Evolutionary conservation across 768 basidiomycete genomes (phyloP), one percentile per base, ranked within the genome.

Genomic region (Kwoniella sp.): DNA sequence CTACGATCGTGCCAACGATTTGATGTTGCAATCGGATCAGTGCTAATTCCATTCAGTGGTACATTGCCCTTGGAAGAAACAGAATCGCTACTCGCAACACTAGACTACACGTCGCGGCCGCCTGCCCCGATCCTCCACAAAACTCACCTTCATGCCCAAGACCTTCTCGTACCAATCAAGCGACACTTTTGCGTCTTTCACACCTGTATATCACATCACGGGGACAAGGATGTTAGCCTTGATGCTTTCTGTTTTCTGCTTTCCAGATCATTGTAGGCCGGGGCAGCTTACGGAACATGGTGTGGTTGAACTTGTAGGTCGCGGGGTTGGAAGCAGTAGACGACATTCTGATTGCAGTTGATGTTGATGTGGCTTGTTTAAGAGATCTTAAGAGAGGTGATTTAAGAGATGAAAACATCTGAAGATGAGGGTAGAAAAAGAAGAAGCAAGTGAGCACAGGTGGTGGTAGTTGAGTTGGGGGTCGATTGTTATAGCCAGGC

Each of bases 181-280:
- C 19, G 91, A 93, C 49, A 81, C 83, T 69, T 91, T 87, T 8
- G 92, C 88, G 77, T 95, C 91, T 83, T 88, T n/a, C n/a, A n/a
- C n/a, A n/a, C n/a, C n/a, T n/a, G n/a, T n/a, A n/a, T n/a, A n/a
- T n/a, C n/a, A n/a, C n/a, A n/a, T n/a, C n/a, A n/a, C n/a, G n/a
- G n/a, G n/a, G n/a, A n/a, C n/a, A n/a, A n/a, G n/a, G n/a, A n/a
- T n/a, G n/a, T n/a, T n/a, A n/a, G n/a, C n/a, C n/a, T n/a, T n/a
- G n/a, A n/a, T n/a, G n/a, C n/a, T n/a, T n/a, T n/a, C n/a, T n/a
- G n/a, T n/a, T n/a, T n/a, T n/a, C n/a, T n/a, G n/a, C n/a, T n/a
- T n/a, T n/a, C n/a, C n/a, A n/a, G n/a, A n/a, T n/a, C n/a, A n/a
- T n/a, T n/a, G n/a, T n/a, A n/a, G n/a, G n/a, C n/a, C n/a, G n/a